Evolutionary conservation across 345 rosid genomes (phyloP).

Genomic region (Leavenworthia alabamica): DNA sequence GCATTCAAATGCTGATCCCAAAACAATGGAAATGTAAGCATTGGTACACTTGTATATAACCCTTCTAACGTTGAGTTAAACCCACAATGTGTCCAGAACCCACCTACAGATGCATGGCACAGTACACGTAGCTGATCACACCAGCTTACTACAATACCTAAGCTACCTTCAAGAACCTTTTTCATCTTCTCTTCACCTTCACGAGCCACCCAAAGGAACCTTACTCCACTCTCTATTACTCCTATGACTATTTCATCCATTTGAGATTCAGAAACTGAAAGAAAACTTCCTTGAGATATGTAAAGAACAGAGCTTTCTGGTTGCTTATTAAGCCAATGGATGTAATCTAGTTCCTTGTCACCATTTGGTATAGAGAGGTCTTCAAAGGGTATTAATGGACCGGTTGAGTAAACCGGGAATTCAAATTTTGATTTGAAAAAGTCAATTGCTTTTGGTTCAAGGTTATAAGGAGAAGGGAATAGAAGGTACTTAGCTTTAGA

Average conservation of each 20-base stretch:
- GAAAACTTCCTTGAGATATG: constrained; percentile 39
- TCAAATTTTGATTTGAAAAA: constrained; percentile 19
- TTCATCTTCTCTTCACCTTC: constrained; percentile 1
- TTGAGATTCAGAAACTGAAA: constrained; percentile 30
- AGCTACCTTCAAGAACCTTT: constrained; percentile 9
- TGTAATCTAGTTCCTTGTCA: neutral
- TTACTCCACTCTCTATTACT: constrained; percentile 27
- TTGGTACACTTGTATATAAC: constrained; percentile 38
- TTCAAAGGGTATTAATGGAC: constrained; percentile 41
- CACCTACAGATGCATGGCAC: constrained; percentile 42
- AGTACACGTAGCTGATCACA: constrained; percentile 54
- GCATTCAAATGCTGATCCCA: constrained; percentile 46
- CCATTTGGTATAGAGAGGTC: neutral
- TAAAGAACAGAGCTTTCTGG: constrained; percentile 36
- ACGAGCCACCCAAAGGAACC: constrained; percentile 45
- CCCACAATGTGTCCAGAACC: constrained; percentile 69
- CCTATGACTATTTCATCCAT: constrained; percentile 41
- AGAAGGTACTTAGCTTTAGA: constrained; percentile 49
- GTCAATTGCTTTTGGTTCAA: constrained; percentile 40
- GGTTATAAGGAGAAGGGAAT: constrained; percentile 45
- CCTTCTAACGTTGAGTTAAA: constrained; percentile 62
- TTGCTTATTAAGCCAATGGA: constrained; percentile 39
- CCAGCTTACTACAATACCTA: constrained; percentile 37
- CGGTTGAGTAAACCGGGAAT: constrained; percentile 34
- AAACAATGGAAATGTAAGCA: constrained; percentile 47